Evolutionary conservation across 148 eudicot genomes (phyloP).

Genomic region (Pharnaceum exiguum): DNA sequence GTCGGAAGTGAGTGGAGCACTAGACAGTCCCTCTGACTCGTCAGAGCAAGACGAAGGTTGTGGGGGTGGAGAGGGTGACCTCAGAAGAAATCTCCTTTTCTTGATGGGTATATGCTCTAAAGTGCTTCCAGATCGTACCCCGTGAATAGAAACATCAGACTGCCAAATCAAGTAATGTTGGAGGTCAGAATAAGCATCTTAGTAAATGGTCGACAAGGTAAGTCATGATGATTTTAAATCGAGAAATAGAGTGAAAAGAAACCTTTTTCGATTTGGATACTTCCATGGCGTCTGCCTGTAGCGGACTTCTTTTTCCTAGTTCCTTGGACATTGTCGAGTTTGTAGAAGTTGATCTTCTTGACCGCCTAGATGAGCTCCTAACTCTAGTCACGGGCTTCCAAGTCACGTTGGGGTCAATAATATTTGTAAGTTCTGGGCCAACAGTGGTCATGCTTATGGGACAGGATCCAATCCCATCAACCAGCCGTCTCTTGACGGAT

Average conservation of each 20-base stretch:
- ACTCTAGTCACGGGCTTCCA: constrained; percentile 57
- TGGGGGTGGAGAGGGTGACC: constrained; percentile 38
- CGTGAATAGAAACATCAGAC: constrained; percentile 38
- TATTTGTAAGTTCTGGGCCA: constrained; percentile 36
- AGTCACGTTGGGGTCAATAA: constrained; percentile 36
- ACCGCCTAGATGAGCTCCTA: constrained; percentile 40
- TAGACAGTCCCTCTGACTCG: constrained; percentile 22
- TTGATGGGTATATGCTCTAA: constrained; percentile 57
- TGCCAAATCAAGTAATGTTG: constrained; percentile 31
- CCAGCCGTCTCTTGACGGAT: constrained; percentile 3
- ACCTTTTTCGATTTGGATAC: constrained; percentile 57
- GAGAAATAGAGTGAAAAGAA: constrained; percentile 1
- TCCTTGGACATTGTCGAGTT: constrained; percentile 21
- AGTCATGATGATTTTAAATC: background rate
- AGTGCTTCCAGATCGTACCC: constrained; percentile 32
- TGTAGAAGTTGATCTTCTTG: constrained; percentile 34
- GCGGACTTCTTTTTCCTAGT: constrained; percentile 25
- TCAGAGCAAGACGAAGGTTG: constrained; percentile 24
- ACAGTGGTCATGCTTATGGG: constrained; percentile 38
- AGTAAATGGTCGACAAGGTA: too few species aligned
- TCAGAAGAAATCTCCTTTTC: constrained; percentile 50
- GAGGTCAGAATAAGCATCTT: too few species aligned
- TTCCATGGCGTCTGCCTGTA: constrained; percentile 23
- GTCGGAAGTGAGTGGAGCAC: constrained; percentile 16
- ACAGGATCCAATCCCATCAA: constrained; percentile 35